phyloP scores from a whole-genome alignment of 1,284 basidiomycete genomes.

The Abortiporus biennis region DNA sequence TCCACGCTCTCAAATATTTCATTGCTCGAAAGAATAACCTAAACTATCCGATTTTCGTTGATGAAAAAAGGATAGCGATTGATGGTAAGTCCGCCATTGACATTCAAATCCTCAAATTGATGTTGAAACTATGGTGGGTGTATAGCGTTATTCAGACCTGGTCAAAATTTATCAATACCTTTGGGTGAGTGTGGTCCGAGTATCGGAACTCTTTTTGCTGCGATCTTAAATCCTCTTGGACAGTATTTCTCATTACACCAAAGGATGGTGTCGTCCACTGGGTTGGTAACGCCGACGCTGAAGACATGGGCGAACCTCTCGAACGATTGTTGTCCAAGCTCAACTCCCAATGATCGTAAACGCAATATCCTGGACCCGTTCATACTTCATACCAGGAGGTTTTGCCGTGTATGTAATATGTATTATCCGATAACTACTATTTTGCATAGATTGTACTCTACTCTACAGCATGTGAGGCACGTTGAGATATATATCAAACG shows the following conservation, averaged over 20 bases:
- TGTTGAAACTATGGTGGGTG: not conserved
- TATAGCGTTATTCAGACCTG: slow-evolving; percentile 25
- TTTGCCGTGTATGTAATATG: not conserved
- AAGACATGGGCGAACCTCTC: slow-evolving; percentile 24
- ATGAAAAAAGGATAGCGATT: slow-evolving; percentile 22
- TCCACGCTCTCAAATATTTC: slow-evolving; percentile 21
- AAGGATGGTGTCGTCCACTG: slow-evolving; percentile 24
- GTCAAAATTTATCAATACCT: slow-evolving; percentile 25
- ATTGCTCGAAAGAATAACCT: slow-evolving; percentile 21
- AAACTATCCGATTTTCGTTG: slow-evolving; percentile 26
- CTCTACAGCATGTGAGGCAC: too few relatives aligned
- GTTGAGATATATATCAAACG: too few relatives aligned
- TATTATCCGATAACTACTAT: too few relatives aligned
- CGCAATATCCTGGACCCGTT: too few relatives aligned
- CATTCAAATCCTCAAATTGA: not conserved
- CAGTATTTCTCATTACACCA: slow-evolving; percentile 27
- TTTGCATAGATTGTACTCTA: too few relatives aligned
- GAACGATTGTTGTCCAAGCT: slow-evolving; percentile 17
- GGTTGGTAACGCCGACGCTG: slow-evolving; percentile 28
- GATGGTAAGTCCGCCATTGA: slow-evolving; percentile 19
- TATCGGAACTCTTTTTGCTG: slow-evolving; percentile 1
- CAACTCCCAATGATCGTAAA: too few relatives aligned
- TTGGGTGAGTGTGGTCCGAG: slow-evolving; percentile 17
- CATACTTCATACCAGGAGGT: not conserved
- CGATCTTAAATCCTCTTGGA: not conserved